These are phyloP conservation scores for Salix arbutifolia DNA, from an alignment of 345 rosid genomes.

Conservation along the genomic window DNA sequence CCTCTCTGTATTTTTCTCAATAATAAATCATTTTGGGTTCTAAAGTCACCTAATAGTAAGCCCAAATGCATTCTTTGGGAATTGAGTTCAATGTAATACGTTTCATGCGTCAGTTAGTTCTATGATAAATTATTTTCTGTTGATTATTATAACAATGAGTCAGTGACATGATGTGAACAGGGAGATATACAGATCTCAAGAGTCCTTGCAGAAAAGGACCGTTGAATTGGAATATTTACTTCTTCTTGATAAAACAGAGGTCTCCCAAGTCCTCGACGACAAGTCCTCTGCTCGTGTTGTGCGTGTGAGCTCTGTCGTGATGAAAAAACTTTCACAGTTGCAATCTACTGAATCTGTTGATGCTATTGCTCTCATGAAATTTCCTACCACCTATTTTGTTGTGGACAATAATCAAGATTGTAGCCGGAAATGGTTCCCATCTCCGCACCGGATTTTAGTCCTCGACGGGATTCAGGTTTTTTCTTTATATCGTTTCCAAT, in stretches of 20 bases:
- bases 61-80: background rate
- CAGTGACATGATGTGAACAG: constrained; percentile 31
- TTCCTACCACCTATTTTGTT: constrained; percentile 58
- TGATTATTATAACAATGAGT: background rate
- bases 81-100: too few relatives aligned
- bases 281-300: constrained; percentile 30
- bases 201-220: constrained; percentile 30
- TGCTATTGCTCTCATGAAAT: constrained; percentile 73
- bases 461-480: constrained; percentile 78
- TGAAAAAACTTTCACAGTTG: constrained; percentile 80
- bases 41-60: background rate
- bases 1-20: background rate
- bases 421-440: constrained; percentile 56
- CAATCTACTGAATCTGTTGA: constrained; percentile 72
- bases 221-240: constrained; percentile 55
- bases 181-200: constrained; percentile 58
- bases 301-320: constrained; percentile 54
- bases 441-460: constrained; percentile 63
- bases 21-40: background rate
- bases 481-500: background rate
- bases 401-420: constrained; percentile 21
- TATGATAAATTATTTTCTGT: background rate
- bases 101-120: background rate
- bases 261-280: constrained; percentile 51
- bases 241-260: constrained; percentile 49